Evolutionary conservation across 306 rosid species (phyloP).

Genomic region (Argentina anserina): DNA sequence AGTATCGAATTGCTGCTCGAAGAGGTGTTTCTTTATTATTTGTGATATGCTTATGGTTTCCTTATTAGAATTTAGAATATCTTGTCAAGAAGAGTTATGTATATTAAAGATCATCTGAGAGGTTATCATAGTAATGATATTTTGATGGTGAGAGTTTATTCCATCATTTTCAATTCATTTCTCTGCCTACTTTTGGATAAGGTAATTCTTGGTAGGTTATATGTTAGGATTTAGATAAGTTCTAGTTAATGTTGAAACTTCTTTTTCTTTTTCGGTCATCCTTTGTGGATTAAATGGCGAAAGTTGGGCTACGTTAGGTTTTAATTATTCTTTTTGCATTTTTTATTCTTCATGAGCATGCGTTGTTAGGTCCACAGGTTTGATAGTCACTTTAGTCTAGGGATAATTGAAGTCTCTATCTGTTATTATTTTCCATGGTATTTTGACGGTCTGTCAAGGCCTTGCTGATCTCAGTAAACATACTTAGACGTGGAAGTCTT

Average conservation of each 20-base stretch:
- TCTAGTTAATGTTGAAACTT: not conserved
- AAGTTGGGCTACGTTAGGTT: not conserved
- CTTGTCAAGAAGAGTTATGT: not conserved
- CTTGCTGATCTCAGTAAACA: constrained; percentile 4
- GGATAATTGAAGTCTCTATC: not conserved
- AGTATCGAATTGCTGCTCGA: not conserved
- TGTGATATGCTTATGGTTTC: not conserved
- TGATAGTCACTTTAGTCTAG: not conserved
- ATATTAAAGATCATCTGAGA: not conserved
- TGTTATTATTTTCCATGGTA: not conserved
- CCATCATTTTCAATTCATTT: not conserved
- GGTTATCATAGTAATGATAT: not conserved
- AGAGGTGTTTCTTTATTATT: not conserved
- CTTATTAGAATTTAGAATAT: not conserved
- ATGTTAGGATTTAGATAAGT: not conserved
- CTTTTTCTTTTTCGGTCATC: not conserved
- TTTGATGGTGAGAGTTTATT: constrained; percentile 4
- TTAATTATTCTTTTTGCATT: not conserved
- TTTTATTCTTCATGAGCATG: not conserved
- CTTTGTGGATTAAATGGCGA: not conserved
- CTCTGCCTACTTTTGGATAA: not conserved
- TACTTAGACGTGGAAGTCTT: not conserved
- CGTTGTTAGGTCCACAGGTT: not conserved
- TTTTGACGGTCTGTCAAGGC: not conserved
- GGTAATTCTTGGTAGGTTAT: not conserved